Evolutionary conservation across 257 asterid genomes (phyloP), one percentile per base, ranked within the genome.

Genomic region (Gentiana dahurica): DNA sequence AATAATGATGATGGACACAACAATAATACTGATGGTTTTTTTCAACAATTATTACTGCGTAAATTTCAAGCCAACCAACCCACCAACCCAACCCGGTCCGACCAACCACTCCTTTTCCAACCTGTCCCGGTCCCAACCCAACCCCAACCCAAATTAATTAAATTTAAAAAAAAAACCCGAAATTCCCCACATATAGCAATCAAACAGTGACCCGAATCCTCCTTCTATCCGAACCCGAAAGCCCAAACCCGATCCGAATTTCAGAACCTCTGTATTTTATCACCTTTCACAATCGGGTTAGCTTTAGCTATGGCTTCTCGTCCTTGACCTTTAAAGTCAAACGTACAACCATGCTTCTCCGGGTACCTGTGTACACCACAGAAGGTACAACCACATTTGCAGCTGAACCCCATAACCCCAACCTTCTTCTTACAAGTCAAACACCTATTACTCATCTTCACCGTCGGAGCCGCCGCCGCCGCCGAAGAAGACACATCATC

Each of bases 361-460:
- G 85, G 80, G 68, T 75, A 76, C 54, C 82, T 62, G 51, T 79
- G 82, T 50, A 58, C 47, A 59, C 82, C 85, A 56, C 82, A 79
- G 61, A 75, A 79, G 12, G 80, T 70, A 57, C 65, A 34, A 8
- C 85, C 85, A 43, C 85, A 79, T 51, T 76, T 61, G 60, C 85
- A 79, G 52, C 64, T 36, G 36, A 75, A 79, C 6, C 77, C 82
- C 79, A 70, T 50, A 8, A 75, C 63, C 3, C 79, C 79, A 0
- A 75, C 72, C 47, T 79, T 75, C 70, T 68, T 79, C 50, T 66
- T 75, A 39, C 82, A 79, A 8, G 66, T 51, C 5, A 36, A 37
- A 53, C 85, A 79, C 66, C 85, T 54, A 35, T 68, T 75, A 46
- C 60, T 58, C 4, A 1, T 36, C 59, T 45, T 53, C 41, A 52